Evolutionary conservation across 345 rosid species (phyloP), one percentile per base, ranked within the genome.

Genomic region (Linum lewisii): DNA sequence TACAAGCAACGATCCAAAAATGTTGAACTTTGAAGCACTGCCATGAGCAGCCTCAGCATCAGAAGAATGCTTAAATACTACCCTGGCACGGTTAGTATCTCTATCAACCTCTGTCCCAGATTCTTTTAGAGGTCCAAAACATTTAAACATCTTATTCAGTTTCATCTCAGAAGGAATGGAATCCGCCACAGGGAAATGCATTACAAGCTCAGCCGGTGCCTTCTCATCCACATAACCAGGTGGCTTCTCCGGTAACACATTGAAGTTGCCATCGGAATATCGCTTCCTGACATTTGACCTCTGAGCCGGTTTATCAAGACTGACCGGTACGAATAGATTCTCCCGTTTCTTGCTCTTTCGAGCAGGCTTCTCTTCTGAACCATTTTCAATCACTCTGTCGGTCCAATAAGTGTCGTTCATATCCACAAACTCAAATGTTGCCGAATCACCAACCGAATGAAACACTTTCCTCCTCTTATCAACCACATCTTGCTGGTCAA

Each of bases 321-420:
- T 79, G 61, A 76, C 78, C 2, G 88, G 85, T 66, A 83, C 80
- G 68, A 77, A 42, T 51, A 73, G 78, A 73, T 80, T 74, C 20
- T 75, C 81, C 32, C 66, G 71, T 71, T 64, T 76, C 22, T 61
- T 65, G 63, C 72, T 81, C 54, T 67, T 77, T 45, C 72, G 68
- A 22, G 73, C 24, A 63, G 76, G 82, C 49, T 83, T 88, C 84
- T 84, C 97, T 68, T 83, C 95, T n/a, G 84, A 80, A 49, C 95
- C 94, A 75, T 92, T 88, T 67, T 84, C 82, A 38, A 92, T 81
- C 61, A 88, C 77, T 65, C 87, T 80, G 78, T 88, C 91, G 42
- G 93, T 92, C 98, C 98, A 92, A 57, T 86, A 92, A 60, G 96
- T 86, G 68, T 92, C 98, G 45, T 72, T 84, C 90, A 78, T 80